These are phyloP conservation scores for Fraxinus xanthoxyloides DNA, from an alignment of 305 asterid genomes.

Conservation along the genomic window DNA sequence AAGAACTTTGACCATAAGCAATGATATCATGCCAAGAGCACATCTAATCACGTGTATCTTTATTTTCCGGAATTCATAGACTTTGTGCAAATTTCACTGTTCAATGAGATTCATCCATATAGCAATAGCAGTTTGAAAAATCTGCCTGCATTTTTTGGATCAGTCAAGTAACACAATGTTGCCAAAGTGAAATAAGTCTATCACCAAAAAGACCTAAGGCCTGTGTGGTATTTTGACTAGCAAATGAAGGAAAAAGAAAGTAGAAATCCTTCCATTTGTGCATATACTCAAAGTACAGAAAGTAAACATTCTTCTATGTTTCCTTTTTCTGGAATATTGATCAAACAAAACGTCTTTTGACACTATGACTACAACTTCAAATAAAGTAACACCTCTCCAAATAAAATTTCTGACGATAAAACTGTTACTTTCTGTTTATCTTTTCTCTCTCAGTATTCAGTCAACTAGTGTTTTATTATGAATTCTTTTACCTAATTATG, in stretches of 20 bases:
- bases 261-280: not conserved
- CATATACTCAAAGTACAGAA: not conserved
- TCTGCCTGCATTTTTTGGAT: not conserved
- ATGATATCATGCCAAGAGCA: not conserved
- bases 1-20: not conserved
- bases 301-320: not conserved
- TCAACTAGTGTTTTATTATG: not conserved
- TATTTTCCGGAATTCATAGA: not conserved
- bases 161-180: not conserved
- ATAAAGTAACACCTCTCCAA: not conserved
- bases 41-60: not conserved
- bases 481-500: not conserved
- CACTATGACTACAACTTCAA: not conserved
- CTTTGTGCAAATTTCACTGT: not conserved
- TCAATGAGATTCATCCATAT: not conserved
- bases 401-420: not conserved
- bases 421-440: not conserved
- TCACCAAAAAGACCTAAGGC: not conserved
- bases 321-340: not conserved
- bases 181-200: not conserved
- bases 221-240: not conserved
- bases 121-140: not conserved
- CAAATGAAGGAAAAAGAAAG: not conserved
- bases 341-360: not conserved
- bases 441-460: not conserved